Base-by-base conservation (phyloP, 371 early-diverging fungal species). In the Chytridiales sp. region DNA sequence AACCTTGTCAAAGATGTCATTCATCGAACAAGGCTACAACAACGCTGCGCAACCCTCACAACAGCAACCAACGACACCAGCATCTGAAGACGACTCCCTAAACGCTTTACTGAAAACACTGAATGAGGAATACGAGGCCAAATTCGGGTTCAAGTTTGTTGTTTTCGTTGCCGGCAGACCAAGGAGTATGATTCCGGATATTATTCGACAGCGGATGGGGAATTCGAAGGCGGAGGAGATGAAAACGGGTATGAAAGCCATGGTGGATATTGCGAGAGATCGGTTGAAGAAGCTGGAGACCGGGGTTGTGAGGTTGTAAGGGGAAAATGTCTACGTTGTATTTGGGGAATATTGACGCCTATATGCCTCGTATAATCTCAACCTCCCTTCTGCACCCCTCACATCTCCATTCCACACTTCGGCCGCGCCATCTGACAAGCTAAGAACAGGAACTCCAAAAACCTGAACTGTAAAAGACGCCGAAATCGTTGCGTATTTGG, bases 131-230 rank as follows among this genome's bases (percentile, higher is more conserved):
- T 94, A 94, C 62, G 93, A 92, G 71, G 80, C 76, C 47, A 82
- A 83, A 62, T 92, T 87, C 60, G 92, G 91, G 1, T 94, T 93
- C 81, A 85, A 85, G 66, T 91, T 93, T 71, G 87, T 94, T 22
- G 85, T 91, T 32, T 94, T 94, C 82, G 95, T 94, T 6, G 52
- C 56, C 31, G 67, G 67, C 4, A 4, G 67, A 13, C 42, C 54
- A 11, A 30, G 58, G 11, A 26, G 43, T n/a, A 62, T 42, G 8
- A 40, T 67, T 6, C 32, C 53, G 3, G 43, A 29, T 0, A 55
- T 64, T 1, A 41, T 64, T n/a, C 29, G 67, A 47, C 42, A 49
- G 35, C 39, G 77, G 31, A 39, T 76, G 56, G 36, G 50, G 11
- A 56, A 69, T 24, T 57, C 61, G 1, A 58, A 39, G 47, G 62